phyloP scores from a whole-genome alignment of 2,329 filamentous ascomycete genomes.

The Dactylellina sp. region DNA sequence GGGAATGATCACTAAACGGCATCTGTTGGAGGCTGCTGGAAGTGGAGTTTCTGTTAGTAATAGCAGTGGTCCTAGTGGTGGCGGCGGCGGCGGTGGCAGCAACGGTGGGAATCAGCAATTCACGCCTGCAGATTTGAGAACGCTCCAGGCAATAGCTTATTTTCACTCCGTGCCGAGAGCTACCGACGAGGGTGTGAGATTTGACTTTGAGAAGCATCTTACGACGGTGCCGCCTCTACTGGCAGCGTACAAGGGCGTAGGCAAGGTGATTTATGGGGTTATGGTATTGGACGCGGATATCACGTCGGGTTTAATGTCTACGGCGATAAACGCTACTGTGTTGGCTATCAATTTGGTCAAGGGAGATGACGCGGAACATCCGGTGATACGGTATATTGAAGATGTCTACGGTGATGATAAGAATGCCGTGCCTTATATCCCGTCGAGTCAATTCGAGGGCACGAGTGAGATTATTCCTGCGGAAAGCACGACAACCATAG shows the following conservation, averaged over 20 bases:
- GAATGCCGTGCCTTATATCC: slow-evolving; percentile 49
- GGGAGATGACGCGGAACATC: slow-evolving; percentile 62
- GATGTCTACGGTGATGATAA: slow-evolving; percentile 58
- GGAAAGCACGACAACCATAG: slow-evolving; percentile 70
- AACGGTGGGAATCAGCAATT: slow-evolving; percentile 64
- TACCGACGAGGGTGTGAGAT: slow-evolving; percentile 34
- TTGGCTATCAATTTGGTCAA: slow-evolving; percentile 75
- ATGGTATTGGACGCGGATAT: slow-evolving; percentile 76
- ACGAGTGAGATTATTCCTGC: slow-evolving; percentile 74
- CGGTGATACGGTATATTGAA: slow-evolving; percentile 31
- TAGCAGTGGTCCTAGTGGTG: slow-evolving; percentile 69
- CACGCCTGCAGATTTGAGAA: slow-evolving; percentile 73
- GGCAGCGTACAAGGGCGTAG: slow-evolving; percentile 70
- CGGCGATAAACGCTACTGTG: slow-evolving; percentile 77
- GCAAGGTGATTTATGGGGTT: slow-evolving; percentile 72
- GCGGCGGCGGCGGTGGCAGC: no score
- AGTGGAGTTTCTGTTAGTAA: slow-evolving; percentile 64
- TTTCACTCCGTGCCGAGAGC: slow-evolving; percentile 69
- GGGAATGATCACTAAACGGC: slow-evolving; percentile 17
- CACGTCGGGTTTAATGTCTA: slow-evolving; percentile 70
- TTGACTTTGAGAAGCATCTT: slow-evolving; percentile 67
- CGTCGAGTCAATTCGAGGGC: slow-evolving; percentile 63
- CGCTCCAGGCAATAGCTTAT: slow-evolving; percentile 84
- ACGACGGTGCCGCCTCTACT: slow-evolving; percentile 71
- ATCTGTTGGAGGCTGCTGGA: slow-evolving; percentile 16